phyloP scores from a whole-genome alignment of 2,329 filamentous ascomycete species.

The Fusarium sp. region DNA sequence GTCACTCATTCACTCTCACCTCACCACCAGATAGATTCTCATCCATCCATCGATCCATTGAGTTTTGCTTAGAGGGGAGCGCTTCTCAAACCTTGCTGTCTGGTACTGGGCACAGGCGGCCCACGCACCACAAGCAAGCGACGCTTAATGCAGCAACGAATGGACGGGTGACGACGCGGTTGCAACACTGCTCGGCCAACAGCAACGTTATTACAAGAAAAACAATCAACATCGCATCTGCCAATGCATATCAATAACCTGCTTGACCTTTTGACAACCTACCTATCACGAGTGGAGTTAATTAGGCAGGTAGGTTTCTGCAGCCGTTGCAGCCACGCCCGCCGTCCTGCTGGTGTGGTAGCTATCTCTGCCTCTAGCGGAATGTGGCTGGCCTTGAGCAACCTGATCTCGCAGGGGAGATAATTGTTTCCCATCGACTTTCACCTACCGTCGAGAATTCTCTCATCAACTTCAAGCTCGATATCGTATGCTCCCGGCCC shows the following conservation, averaged over 20 bases:
- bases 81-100: constrained; percentile 5
- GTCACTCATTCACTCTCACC: neutral
- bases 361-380: neutral
- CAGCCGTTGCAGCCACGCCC: constrained; percentile 7
- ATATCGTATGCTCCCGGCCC: neutral
- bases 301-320: constrained; percentile 26
- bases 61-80: constrained; percentile 1
- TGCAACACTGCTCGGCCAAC: constrained; percentile 27
- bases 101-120: neutral
- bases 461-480: neutral
- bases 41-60: constrained; percentile 13
- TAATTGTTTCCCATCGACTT: neutral
- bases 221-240: constrained; percentile 14
- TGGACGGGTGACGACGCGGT: constrained; percentile 14
- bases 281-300: constrained; percentile 11
- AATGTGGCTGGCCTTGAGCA: neutral
- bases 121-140: neutral
- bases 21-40: constrained; percentile 5
- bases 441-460: neutral
- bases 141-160: constrained; percentile 1
- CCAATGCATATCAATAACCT: neutral
- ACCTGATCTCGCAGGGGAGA: neutral
- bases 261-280: constrained; percentile 19
- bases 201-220: constrained; percentile 8
- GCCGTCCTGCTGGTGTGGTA: constrained; percentile 8